A percentile compares a stretch with the other conserved stretches of the same genome.
phyloP scores from a whole-genome alignment of 23 red algal species.

The Agarophyton chilense region DNA sequence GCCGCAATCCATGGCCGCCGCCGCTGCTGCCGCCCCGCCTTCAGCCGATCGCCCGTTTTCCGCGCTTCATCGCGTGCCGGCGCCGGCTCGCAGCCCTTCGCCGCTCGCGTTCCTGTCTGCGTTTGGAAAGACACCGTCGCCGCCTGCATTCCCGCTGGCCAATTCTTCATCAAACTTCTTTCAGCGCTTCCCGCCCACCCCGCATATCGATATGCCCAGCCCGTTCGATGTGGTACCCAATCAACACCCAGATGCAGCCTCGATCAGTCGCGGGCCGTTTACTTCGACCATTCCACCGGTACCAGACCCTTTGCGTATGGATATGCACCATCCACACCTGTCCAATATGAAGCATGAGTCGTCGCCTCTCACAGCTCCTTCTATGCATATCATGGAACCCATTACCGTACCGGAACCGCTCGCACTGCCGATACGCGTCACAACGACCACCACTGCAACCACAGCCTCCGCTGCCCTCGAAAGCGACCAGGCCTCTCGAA shows the following conservation, averaged over 20 bases:
- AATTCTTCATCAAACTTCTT: background rate
- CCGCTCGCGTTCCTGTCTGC: conserved; percentile 29
- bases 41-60: conserved; percentile 27
- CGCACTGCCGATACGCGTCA: background rate
- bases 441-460: background rate
- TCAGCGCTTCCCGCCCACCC: conserved; percentile 1
- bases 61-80: background rate
- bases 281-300: background rate
- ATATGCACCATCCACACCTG: background rate
- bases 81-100: conserved; percentile 11
- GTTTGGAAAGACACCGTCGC: conserved; percentile 24
- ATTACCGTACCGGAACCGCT: background rate
- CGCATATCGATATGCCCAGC: background rate
- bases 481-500: background rate
- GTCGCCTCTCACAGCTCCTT: background rate
- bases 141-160: background rate
- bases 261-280: background rate
- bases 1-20: background rate
- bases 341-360: background rate
- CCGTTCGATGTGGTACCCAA: background rate
- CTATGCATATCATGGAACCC: conserved; percentile 1
- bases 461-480: background rate
- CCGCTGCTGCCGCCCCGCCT: background rate
- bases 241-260: background rate
- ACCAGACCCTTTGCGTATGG: background rate